phyloP scores from a whole-genome alignment of 2,329 filamentous ascomycete genomes.

The Macrophomina tecta region DNA sequence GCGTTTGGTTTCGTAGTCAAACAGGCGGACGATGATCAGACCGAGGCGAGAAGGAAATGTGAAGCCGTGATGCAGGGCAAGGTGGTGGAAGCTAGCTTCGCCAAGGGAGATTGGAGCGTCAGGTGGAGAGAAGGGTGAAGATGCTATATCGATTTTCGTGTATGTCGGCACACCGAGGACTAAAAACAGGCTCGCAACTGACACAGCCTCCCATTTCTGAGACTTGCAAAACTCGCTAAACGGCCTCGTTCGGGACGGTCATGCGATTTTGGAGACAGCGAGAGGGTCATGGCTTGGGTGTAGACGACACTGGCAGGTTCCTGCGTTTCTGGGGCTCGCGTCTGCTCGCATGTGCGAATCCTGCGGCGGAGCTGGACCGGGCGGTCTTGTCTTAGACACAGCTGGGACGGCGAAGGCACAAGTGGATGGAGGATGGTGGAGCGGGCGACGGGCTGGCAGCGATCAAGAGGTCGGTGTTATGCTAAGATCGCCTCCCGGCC shows the following conservation, averaged over 20 bases:
- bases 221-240: background rate
- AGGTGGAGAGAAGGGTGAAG: constrained; percentile 58
- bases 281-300: background rate
- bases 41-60: constrained; percentile 52
- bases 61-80: constrained; percentile 65
- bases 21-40: constrained; percentile 29
- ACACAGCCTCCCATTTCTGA: constrained; percentile 10
- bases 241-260: background rate
- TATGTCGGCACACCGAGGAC: background rate
- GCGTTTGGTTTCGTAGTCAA: constrained; percentile 59
- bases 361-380: background rate
- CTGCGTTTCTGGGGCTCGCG: background rate
- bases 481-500: constrained; percentile 18
- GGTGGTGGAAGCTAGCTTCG: constrained; percentile 65
- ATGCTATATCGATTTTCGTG: background rate
- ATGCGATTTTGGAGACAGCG: background rate
- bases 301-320: background rate
- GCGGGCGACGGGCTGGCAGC: background rate
- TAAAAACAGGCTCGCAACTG: background rate
- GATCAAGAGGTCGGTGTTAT: background rate
- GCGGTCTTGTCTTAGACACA: constrained; percentile 1
- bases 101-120: constrained; percentile 66
- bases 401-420: background rate
- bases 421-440: background rate
- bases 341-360: background rate